A percentile compares a stretch with the other conserved stretches of the same genome.
These are phyloP conservation scores for Aspergillus calidoustus DNA, from an alignment of 2,329 filamentous ascomycete species.

Conservation along the genomic window DNA sequence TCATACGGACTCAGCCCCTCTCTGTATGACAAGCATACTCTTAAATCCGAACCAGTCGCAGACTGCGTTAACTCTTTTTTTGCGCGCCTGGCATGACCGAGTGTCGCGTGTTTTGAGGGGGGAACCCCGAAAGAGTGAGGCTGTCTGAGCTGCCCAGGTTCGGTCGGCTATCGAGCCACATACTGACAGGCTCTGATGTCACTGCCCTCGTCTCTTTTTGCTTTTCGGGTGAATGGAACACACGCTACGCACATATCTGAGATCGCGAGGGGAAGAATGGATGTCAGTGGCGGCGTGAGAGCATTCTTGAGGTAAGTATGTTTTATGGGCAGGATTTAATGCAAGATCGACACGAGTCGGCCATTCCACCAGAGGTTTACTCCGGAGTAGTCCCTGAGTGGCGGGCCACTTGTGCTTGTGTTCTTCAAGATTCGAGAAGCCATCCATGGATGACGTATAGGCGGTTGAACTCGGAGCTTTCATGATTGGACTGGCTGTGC, in stretches of 20 bases:
- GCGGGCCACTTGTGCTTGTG: not conserved
- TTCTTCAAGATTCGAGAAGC: not conserved
- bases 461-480: conserved; percentile 5
- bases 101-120: not conserved
- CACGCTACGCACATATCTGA: not conserved
- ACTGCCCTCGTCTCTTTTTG: not conserved
- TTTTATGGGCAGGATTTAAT: not conserved
- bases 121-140: not conserved
- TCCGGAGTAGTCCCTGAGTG: not conserved
- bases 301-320: not conserved
- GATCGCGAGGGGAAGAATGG: not conserved
- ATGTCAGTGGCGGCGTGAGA: not conserved
- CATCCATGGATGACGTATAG: not conserved
- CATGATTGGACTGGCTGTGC: not conserved
- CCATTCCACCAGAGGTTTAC: not conserved
- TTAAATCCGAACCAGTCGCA: not conserved
- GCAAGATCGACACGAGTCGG: not conserved
- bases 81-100: not conserved
- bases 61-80: not conserved
- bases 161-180: not conserved
- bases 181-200: not conserved
- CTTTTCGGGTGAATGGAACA: not conserved
- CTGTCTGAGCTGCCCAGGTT: too few species aligned
- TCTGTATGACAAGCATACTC: not conserved
- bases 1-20: not conserved